Evolutionary conservation across 2,329 filamentous ascomycete species (phyloP), one percentile per base, ranked within the genome.

Genomic region (Trichophyton rubrum): DNA sequence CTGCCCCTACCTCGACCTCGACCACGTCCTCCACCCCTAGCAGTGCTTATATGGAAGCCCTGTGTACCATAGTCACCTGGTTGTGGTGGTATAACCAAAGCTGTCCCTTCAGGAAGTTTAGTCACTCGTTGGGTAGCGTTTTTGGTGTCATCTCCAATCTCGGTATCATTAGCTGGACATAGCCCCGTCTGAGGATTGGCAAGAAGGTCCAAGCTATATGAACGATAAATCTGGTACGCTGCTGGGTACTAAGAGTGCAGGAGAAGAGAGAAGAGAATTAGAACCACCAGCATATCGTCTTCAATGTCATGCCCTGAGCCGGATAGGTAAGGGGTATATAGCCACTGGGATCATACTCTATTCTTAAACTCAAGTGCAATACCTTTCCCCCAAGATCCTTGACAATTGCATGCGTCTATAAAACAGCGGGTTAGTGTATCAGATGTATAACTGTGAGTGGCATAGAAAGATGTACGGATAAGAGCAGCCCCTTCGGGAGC

Each of bases 381-480:
- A n/a, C 83, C 83, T 2, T 74, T 75, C 53, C 81, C 80, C 83
- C 83, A 85, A 13, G 66, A 67, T 4, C 82, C 83, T 62, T 77
- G 70, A 58, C 77, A 78, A 68, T 85, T 85, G 71, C 82, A 85
- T 11, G 82, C 81, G 68, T 85, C 76, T 78, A 45, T 38, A 55
- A 9, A 35, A 1, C 15, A 41, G 35, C 38, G 1, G 38, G 20
- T 60, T 9, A 35, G 45, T 17, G 6, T 45, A 3, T 27, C 53
- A 8, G 58, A 49, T 7, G 22, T 22, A n/a, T 4, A 13, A 20
- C 41, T 2, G 13, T 13, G 22, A 11, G 5, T 17, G 45, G 20
- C 24, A 27, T 33, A 1, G 8, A 43, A 17, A 13, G 9, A 68
- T 69, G 15, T 67, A 77, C 75, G 82, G 61, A 84, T 77, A 15